Evolutionary conservation across 768 basidiomycete genomes (phyloP), one percentile per base, ranked within the genome.

Genomic region (Naganishia vaughanmartiniae): DNA sequence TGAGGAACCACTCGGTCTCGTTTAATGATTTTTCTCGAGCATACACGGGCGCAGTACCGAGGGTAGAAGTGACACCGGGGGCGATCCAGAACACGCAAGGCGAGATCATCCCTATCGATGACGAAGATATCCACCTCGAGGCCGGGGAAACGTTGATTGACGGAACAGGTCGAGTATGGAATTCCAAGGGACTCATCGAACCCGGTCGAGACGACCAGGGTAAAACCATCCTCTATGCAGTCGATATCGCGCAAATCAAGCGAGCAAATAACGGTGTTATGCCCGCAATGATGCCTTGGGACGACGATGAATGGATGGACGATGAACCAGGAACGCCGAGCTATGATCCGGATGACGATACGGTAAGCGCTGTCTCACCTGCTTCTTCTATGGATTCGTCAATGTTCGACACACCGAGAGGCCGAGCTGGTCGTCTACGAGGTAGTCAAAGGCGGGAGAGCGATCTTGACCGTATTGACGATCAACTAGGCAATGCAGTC

Each of bases 61-160:
- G 71, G 53, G 51, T 69, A 4, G 71, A 72, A 39, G 60, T 68
- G 15, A 68, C 67, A 24, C 71, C 71, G 10, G 71, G 71, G 2
- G 71, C 71, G 26, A 69, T 72, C 24, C 36, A 42, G 12, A 69
- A 46, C 51, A 65, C 67, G 3, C 54, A 67, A 39, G 71, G 71
- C 4, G 56, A 72, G 33, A 51, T 72, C 0, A 63, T 72, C 48
- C 71, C 71, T 0, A 31, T 72, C 10, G 60, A 45, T 4, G 71
- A 72, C 28, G 71, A 72, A 31, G 31, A 66, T 19, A 33, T 72
- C 17, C 58, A 72, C 31, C 54, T 72, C 31, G 67, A 60, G 14
- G 60, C 60, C 11, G 71, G 71, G 10, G 71, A 72, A 28, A 69
- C 67, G 12, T 39, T 72, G 14, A 67, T 72, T 33, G 71, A 72